A percentile compares a stretch with the other conserved stretches of the same genome.
These are phyloP conservation scores for Sarcomyxa edulis DNA, from an alignment of 768 basidiomycete species.

Conservation along the genomic window DNA sequence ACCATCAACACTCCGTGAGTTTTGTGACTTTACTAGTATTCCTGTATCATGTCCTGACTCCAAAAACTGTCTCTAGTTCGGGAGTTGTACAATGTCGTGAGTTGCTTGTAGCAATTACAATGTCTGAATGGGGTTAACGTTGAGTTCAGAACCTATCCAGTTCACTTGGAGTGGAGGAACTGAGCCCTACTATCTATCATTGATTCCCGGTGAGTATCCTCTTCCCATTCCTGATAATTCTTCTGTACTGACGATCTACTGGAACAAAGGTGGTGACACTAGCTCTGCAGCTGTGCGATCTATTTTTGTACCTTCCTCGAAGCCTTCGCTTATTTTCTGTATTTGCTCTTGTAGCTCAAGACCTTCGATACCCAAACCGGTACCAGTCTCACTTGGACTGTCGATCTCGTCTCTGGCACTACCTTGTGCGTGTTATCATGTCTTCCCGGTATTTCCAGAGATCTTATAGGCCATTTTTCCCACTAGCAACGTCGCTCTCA, in stretches of 20 bases:
- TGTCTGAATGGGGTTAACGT: conserved; percentile 1
- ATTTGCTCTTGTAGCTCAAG: conserved; percentile 37
- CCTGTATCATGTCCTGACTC: background rate
- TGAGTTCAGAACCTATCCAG: conserved; percentile 50
- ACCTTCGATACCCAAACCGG: conserved; percentile 42
- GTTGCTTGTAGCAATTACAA: conserved; percentile 14
- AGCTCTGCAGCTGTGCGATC: no score
- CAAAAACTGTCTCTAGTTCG: conserved; percentile 18
- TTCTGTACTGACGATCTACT: no score
- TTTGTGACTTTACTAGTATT: conserved; percentile 1
- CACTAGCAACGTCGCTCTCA: conserved; percentile 46
- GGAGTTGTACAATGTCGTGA: conserved; percentile 46
- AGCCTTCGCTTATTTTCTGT: no score
- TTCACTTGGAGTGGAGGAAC: conserved; percentile 48
- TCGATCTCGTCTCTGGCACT: conserved; percentile 39
- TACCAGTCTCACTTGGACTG: conserved; percentile 47
- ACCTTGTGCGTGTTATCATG: conserved; percentile 34
- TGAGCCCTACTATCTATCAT: conserved; percentile 52
- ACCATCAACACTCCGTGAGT: conserved; percentile 72
- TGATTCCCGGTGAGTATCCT: conserved; percentile 51
- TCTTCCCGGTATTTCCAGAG: background rate
- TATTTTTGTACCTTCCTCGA: no score
- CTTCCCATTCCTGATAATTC: no score
- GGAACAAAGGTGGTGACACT: no score
- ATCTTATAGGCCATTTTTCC: background rate